phyloP scores from a whole-genome alignment of 805 yeast species.

The Jamesozyma lodderae region DNA sequence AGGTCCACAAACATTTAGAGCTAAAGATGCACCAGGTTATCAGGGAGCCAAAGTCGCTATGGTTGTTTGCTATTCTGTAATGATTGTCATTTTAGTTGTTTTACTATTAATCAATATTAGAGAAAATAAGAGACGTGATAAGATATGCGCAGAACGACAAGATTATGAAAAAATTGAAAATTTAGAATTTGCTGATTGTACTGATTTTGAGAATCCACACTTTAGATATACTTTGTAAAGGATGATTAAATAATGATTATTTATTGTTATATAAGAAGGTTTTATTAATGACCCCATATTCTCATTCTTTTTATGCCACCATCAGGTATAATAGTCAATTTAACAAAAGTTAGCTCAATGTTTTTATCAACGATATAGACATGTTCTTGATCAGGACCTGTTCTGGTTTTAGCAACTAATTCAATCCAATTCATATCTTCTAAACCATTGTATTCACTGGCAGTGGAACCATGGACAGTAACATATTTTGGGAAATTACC shows the following conservation, averaged over 20 bases:
- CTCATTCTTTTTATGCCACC: conserved; percentile 93
- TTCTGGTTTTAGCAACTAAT: conserved; percentile 59
- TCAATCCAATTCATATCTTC: conserved; percentile 48
- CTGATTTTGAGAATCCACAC: conserved; percentile 37
- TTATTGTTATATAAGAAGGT: too few relatives aligned
- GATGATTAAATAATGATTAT: not conserved
- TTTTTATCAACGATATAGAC: conserved; percentile 32
- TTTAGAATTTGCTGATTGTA: conserved; percentile 35
- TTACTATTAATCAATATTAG: conserved; percentile 27
- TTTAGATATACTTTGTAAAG: conserved; percentile 30
- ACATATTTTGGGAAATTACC: conserved; percentile 90
- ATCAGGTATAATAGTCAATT: conserved; percentile 82
- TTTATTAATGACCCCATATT: conserved; percentile 48
- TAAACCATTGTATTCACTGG: conserved; percentile 12
- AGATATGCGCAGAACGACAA: conserved; percentile 14
- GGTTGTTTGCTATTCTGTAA: conserved; percentile 39
- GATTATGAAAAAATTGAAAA: conserved; percentile 17
- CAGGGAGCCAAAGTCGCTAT: conserved; percentile 45
- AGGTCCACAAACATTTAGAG: conserved; percentile 64
- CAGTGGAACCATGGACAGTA: conserved; percentile 63
- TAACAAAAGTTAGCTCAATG: conserved; percentile 54
- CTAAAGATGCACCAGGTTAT: conserved; percentile 51
- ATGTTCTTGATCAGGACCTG: conserved; percentile 82
- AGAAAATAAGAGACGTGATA: conserved; percentile 38
- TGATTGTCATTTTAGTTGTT: conserved; percentile 30